Evolutionary conservation across 306 rosid species (phyloP).

Genomic region (Trifolium pratense): DNA sequence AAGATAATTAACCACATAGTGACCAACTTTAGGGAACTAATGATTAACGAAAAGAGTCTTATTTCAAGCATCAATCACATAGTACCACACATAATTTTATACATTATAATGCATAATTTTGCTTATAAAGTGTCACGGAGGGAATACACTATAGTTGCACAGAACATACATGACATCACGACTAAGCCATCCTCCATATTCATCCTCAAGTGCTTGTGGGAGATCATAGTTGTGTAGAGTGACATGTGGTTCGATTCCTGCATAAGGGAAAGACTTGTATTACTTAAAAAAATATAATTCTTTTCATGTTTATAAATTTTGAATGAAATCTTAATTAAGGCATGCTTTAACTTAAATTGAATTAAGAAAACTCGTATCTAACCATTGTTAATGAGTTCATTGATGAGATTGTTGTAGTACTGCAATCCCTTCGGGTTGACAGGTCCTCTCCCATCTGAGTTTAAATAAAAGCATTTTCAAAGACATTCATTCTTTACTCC

Average conservation of each 20-base stretch:
- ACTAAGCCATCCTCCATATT: conserved; percentile 84
- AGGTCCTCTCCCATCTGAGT: conserved; percentile 71
- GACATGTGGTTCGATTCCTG: conserved; percentile 81
- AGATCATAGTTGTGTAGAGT: conserved; percentile 61
- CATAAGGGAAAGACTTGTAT: background rate
- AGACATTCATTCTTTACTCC: background rate
- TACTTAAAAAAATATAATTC: conserved; percentile 3
- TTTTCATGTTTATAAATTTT: background rate
- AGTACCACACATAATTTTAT: no score
- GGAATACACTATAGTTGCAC: background rate
- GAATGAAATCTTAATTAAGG: background rate
- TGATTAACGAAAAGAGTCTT: no score
- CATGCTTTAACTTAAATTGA: background rate
- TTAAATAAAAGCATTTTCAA: conserved; percentile 5
- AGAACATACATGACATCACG: conserved; percentile 58
- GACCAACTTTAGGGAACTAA: no score
- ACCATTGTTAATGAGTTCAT: conserved; percentile 62
- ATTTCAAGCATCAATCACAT: no score
- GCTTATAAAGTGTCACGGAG: no score
- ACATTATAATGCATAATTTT: background rate
- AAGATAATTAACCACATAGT: no score
- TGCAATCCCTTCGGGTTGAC: conserved; percentile 70
- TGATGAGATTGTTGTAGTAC: conserved; percentile 79
- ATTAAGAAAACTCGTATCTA: conserved; percentile 24
- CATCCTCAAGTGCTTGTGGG: conserved; percentile 81